phyloP scores from a whole-genome alignment of 1,139 yeast species.

The Wickerhamomyces sp. region DNA sequence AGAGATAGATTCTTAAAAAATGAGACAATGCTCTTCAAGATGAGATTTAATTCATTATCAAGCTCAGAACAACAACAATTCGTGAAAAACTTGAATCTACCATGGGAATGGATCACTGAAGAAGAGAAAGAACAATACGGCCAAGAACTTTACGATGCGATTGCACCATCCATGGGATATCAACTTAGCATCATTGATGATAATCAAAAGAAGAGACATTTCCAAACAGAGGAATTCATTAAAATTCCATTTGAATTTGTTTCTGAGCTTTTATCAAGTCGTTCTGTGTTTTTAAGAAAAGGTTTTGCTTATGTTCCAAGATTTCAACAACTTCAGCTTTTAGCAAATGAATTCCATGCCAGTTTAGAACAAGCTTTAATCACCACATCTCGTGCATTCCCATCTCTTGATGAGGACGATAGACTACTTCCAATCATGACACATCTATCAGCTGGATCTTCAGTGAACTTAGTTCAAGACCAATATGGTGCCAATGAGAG shows the following conservation, averaged over 20 bases:
- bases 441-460: constrained; percentile 73
- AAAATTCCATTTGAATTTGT: constrained; percentile 87
- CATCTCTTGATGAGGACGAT: constrained; percentile 89
- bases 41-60: constrained; percentile 64
- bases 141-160: constrained; percentile 49
- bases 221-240: constrained; percentile 59
- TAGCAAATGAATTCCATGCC: constrained; percentile 61
- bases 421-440: constrained; percentile 77
- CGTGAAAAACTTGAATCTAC: constrained; percentile 52
- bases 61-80: constrained; percentile 69
- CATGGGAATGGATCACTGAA: constrained; percentile 65
- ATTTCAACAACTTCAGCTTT: constrained; percentile 65
- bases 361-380: constrained; percentile 49
- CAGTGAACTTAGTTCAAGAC: constrained; percentile 35
- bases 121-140: constrained; percentile 54
- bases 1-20: constrained; percentile 72
- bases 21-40: constrained; percentile 68
- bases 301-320: constrained; percentile 88
- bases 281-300: constrained; percentile 57
- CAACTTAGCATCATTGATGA: constrained; percentile 30
- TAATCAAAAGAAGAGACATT: constrained; percentile 26
- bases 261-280: constrained; percentile 61
- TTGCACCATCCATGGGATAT: constrained; percentile 27
- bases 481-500: constrained; percentile 29
- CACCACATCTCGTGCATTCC: constrained; percentile 71